Evolutionary conservation across 805 yeast species (phyloP), one percentile per base, ranked within the genome.

Genomic region (Diddensiella santjacobensis): DNA sequence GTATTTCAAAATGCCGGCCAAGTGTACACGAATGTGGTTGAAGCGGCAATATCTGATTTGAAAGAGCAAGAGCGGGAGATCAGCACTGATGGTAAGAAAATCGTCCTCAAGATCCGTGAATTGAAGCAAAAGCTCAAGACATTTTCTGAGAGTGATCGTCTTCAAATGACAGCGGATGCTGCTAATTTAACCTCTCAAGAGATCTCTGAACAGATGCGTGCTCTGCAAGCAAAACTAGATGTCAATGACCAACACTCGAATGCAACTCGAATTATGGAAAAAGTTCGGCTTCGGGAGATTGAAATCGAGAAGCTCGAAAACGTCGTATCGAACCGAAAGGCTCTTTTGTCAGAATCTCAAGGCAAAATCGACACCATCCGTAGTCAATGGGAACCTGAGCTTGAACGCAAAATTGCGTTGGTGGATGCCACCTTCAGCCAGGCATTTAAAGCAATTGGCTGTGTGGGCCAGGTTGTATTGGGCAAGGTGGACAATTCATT

Each of bases 391-490:
- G 89, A 82, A 55, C 79, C 81, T 1, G 73, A 75, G 52, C 66
- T 91, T 22, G 71, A 76, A 3, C 57, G 56, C 2, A 70, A 86
- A 40, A 78, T 87, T 0, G 54, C 55, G 2, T 64, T 68, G 23
- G 83, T 90, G 3, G 83, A 95, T 0, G 53, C 57, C 1, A 79
- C 81, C 47, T 93, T 90, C 66, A 69, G 84, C 11, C 69, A 71
- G 19, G 75, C 85, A 44, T 87, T 93, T 63, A 70, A 73, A 3
- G 71, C 78, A 6, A 89, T 89, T 26, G 96, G 96, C 1, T 84
- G 91, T 64, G 88, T 82, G 22, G 99, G 99, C n/a, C 80, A 78
- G 55, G 87, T 93, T 3, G 63, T 66, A 31, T 70, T 89, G 37
- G 73, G 75, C 10, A 73, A 74, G 30, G 73, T 71, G 18, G 78